phyloP scores from a whole-genome alignment of 352 stramenopile species.

The Globisporangium alternatum region DNA sequence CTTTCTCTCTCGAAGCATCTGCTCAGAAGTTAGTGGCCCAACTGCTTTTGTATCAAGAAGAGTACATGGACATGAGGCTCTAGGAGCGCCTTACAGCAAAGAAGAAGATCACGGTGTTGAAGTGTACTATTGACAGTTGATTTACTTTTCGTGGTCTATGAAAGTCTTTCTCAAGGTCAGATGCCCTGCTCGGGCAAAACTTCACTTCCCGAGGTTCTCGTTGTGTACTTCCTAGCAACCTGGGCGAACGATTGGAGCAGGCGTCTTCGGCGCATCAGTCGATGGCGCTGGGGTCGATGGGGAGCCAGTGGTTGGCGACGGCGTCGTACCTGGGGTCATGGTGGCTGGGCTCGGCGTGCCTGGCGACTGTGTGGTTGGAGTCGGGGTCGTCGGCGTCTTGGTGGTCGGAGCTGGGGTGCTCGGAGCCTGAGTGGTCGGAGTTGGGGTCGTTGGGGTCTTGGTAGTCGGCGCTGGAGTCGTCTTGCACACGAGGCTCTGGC shows the following conservation, averaged over 20 bases:
- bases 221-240: background rate
- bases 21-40: too few species aligned
- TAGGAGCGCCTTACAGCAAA: too few species aligned
- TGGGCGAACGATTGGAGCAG: background rate
- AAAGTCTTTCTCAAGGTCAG: too few species aligned
- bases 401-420: background rate
- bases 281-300: background rate
- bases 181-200: too few species aligned
- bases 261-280: background rate
- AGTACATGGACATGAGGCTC: too few species aligned
- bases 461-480: background rate
- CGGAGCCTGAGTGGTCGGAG: background rate
- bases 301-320: background rate
- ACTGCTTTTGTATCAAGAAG: too few species aligned
- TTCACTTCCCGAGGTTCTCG: background rate
- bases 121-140: too few species aligned
- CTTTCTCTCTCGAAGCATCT: too few species aligned
- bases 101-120: too few species aligned
- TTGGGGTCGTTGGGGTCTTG: background rate
- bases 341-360: background rate
- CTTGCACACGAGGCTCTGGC: slow-evolving; percentile 25
- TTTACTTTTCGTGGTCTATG: too few species aligned
- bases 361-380: background rate
- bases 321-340: background rate
- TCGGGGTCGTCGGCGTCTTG: background rate